Conservation (phyloP, 2,329 filamentous ascomycete species). For the Sporothrix brunneoviolacea region DNA sequence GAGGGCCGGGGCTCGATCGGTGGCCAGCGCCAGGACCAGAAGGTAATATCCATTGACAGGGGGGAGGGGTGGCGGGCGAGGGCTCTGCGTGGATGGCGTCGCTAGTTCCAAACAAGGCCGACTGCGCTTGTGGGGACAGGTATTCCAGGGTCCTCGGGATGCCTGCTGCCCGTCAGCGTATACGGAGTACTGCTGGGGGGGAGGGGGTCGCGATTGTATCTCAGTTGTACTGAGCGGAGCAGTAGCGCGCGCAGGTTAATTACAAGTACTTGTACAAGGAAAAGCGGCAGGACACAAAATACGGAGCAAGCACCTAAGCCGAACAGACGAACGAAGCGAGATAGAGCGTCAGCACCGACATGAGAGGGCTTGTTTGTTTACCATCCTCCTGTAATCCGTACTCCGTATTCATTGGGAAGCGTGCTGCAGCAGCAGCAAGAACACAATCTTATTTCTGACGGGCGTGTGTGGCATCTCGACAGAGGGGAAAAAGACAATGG, state of each 20-base stretch:
- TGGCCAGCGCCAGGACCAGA: neutral
- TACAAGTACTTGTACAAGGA: too few relatives aligned
- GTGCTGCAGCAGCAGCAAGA: neutral
- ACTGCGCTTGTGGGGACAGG: neutral
- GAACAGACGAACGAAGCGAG: too few relatives aligned
- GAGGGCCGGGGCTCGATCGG: too few relatives aligned
- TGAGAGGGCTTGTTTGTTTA: neutral
- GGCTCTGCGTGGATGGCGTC: neutral
- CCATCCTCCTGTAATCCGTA: neutral
- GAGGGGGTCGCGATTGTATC: neutral
- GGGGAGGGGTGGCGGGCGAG: neutral
- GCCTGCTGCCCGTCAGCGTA: slow-evolving; percentile 10
- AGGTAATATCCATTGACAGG: too few relatives aligned
- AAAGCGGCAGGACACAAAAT: too few relatives aligned
- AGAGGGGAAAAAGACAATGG: neutral
- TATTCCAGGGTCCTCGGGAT: slow-evolving; percentile 7
- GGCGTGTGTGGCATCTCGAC: too few relatives aligned
- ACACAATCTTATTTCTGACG: too few relatives aligned
- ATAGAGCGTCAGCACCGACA: neutral
- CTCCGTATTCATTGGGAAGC: neutral
- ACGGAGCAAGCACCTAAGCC: too few relatives aligned
- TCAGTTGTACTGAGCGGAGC: too few relatives aligned
- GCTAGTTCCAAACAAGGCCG: neutral
- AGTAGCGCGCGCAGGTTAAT: too few relatives aligned
- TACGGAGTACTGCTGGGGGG: slow-evolving; percentile 8